A percentile compares a stretch with the other conserved stretches of the same genome.
These are phyloP conservation scores for Sclerotinia spermophila DNA, from an alignment of 2,329 filamentous ascomycete genomes.

Conservation along the genomic window DNA sequence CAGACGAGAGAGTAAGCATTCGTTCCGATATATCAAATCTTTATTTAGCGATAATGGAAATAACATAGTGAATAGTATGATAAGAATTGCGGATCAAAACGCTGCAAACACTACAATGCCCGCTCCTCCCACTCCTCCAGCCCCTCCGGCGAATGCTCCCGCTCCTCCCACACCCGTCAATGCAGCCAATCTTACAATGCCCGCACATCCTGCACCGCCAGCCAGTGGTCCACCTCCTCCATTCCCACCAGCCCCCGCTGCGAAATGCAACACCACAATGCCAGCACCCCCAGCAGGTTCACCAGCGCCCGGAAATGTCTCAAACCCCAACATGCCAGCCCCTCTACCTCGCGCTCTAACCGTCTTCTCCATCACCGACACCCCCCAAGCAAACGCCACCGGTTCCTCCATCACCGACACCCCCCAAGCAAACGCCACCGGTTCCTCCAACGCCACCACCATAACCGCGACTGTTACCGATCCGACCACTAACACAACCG, in stretches of 20 bases:
- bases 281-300: background rate
- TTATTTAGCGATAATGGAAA: background rate
- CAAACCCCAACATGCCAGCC: background rate
- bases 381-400: background rate
- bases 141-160: background rate
- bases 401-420: background rate
- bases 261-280: background rate
- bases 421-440: background rate
- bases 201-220: too few relatives aligned
- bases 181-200: background rate
- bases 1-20: slow-evolving; percentile 1
- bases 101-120: background rate
- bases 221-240: background rate
- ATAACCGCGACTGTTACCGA: background rate
- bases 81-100: background rate
- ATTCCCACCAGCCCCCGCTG: background rate
- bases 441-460: background rate
- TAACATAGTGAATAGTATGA: background rate
- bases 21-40: background rate
- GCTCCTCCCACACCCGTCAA: background rate
- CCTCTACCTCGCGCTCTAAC: background rate
- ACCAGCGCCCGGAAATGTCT: background rate
- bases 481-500: background rate
- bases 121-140: background rate
- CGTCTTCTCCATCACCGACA: background rate